Evolutionary conservation across 306 rosid genomes (phyloP).

Genomic region (Rosa rugosa): DNA sequence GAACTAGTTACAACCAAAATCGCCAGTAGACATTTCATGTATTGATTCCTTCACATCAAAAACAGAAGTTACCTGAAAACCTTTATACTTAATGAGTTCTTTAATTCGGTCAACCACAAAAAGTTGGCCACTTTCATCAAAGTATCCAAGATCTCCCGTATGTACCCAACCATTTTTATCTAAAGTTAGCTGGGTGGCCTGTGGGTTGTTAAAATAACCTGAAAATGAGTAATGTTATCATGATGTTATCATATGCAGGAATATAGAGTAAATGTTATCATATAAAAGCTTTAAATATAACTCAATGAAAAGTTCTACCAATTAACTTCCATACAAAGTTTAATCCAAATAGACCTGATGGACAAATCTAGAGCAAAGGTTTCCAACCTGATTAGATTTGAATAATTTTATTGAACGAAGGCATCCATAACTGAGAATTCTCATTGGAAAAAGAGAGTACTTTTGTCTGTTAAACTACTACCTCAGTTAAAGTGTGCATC

Average conservation of each 20-base stretch:
- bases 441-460: not conserved
- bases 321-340: not conserved
- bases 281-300: not conserved
- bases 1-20: not conserved
- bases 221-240: conserved; percentile 27
- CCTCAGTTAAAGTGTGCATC: not conserved
- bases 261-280: not conserved
- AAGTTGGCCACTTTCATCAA: conserved; percentile 73
- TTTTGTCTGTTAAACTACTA: not conserved
- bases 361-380: not conserved
- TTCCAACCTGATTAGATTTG: not conserved
- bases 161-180: conserved; percentile 84
- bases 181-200: conserved; percentile 69
- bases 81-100: conserved; percentile 93
- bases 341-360: not conserved
- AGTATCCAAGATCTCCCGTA: conserved; percentile 96
- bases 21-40: not conserved
- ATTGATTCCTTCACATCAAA: not conserved
- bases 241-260: conserved; percentile 10
- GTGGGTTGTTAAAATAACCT: conserved; percentile 85
- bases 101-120: conserved; percentile 90
- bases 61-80: conserved; percentile 60
- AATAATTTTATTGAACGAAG: not conserved
- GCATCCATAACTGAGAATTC: not conserved
- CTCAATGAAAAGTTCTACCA: not conserved